Base-by-base conservation (phyloP, 2,329 filamentous ascomycete species). In the Sporothrix brasiliensis region DNA sequence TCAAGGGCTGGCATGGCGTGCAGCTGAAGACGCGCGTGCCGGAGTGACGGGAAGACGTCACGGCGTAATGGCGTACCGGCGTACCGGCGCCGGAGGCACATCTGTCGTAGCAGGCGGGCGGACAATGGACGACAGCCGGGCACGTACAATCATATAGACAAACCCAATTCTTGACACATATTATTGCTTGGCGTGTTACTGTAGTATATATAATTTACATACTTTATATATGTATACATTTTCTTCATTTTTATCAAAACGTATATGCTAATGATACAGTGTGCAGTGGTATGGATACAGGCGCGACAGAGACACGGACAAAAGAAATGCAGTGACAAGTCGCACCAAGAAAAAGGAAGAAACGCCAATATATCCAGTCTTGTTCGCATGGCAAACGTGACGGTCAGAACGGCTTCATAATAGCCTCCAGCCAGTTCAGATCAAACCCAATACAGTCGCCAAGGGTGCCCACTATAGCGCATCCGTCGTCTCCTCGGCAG, bases 1-100 rank as follows among this genome's bases (percentile, higher is more conserved):
- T 95, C 76, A 92, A 92, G 83, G 82, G 83, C 52, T 95, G 92
- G 92, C 92, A 96, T 79, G 92, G 92, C 10, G 85, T 95, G 72
- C 92, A 94, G 82, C 83, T 96, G 76, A 89, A 88, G 79, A 95
- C 92, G 30, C 89, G 85, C 77, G 86, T 80, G 47, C 82, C 83
- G 11, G 82, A 69, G 34, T 52, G 41, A 44, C 34, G 30, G 10
- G 6, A 5, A 19, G 41, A 44, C 5, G 10, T 24, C 24, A 24
- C 24, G 27, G 4, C 27, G 27, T 30, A 30, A 30, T 5, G 4
- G 27, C 27, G 27, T 30, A 30, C 3, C 27, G 27, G 27, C 27
- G 27, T 44, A 16, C 11, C 41, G 14, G 41, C 10, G 13, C 41
- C 41, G 41, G 34, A 9, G 34, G 3, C 6, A 5, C 7, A 34